These are phyloP conservation scores for Penicillium goetzii DNA, from an alignment of 495 filamentous ascomycete species.

Conservation along the genomic window DNA sequence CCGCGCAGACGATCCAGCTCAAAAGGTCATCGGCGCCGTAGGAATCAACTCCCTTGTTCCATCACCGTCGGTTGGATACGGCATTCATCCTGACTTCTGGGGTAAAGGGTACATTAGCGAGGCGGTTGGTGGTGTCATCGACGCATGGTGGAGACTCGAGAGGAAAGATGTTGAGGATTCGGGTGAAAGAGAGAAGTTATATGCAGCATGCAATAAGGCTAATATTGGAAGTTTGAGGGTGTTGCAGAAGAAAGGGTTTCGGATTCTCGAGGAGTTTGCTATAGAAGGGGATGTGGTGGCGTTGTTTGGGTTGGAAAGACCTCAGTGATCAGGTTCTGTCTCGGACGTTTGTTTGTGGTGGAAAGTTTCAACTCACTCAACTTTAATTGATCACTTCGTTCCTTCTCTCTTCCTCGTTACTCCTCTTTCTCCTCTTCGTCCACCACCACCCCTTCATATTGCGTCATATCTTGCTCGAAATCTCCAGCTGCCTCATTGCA, in stretches of 20 bases:
- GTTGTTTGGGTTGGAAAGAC: conserved; percentile 19
- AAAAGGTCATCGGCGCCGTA: conserved; percentile 28
- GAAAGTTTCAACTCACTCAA: not conserved
- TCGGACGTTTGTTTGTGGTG: not conserved
- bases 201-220: conserved; percentile 27
- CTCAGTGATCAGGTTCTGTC: not conserved
- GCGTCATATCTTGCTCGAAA: not conserved
- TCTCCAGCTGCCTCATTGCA: not conserved
- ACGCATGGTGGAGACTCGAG: conserved; percentile 32
- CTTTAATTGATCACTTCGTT: too few relatives aligned
- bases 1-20: conserved; percentile 18
- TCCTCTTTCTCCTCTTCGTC: not conserved
- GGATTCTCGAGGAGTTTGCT: conserved; percentile 17
- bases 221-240: conserved; percentile 33
- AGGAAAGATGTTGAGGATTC: not conserved
- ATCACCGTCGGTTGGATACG: conserved; percentile 34
- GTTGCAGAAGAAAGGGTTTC: conserved; percentile 28
- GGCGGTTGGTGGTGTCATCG: conserved; percentile 26
- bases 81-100: conserved; percentile 34
- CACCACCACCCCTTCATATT: not conserved
- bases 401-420: not conserved
- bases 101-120: conserved; percentile 28
- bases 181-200: conserved; percentile 22
- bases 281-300: conserved; percentile 27
- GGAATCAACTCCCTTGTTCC: conserved; percentile 32